Conservation (phyloP, 2,329 filamentous ascomycete genomes). For the Alternaria sp. region DNA sequence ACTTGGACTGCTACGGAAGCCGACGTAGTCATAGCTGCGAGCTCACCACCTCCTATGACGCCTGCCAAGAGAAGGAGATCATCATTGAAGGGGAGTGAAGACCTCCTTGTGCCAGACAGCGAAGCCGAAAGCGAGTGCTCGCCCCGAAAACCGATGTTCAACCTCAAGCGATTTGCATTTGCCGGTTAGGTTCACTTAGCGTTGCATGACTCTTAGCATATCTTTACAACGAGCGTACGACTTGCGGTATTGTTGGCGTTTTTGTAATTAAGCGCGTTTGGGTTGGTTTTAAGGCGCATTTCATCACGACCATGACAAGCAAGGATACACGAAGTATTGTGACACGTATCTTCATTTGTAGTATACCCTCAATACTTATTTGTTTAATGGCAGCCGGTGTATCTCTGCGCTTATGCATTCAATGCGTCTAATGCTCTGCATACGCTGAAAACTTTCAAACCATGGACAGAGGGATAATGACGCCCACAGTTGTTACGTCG, state of each 20-base stretch:
- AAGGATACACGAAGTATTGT: conserved; percentile 8
- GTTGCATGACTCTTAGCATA: conserved; percentile 10
- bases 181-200: conserved; percentile 26
- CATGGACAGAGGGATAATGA: neutral
- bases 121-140: conserved; percentile 51
- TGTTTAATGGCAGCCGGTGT: neutral
- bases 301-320: neutral
- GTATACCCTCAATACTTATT: conserved; percentile 26
- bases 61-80: conserved; percentile 30
- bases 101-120: conserved; percentile 58
- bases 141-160: conserved; percentile 46
- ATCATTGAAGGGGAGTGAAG: conserved; percentile 56
- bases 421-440: neutral
- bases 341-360: conserved; percentile 18
- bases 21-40: conserved; percentile 45
- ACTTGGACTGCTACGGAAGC: conserved; percentile 42
- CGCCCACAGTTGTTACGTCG: neutral
- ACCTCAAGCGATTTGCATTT: conserved; percentile 53
- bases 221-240: conserved; percentile 14
- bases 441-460: neutral
- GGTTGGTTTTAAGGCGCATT: neutral
- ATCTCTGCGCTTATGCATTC: neutral
- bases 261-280: conserved; percentile 5
- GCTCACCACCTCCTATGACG: conserved; percentile 34
- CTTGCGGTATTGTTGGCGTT: conserved; percentile 14